Evolutionary conservation across 768 basidiomycete genomes (phyloP), one percentile per base, ranked within the genome.

Genomic region (Lentinula guzmanii): DNA sequence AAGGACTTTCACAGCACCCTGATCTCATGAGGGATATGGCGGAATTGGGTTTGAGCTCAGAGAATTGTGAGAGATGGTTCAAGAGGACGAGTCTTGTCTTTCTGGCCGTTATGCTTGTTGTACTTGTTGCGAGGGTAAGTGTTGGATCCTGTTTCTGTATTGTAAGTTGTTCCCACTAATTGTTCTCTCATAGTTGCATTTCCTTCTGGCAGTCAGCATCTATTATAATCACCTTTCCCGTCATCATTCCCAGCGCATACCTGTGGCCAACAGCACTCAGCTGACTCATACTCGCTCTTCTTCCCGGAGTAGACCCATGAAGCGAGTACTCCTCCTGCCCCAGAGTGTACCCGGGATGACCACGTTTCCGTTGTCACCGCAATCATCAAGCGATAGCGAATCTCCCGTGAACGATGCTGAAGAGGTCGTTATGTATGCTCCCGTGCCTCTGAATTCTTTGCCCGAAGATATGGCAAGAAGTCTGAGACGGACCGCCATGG

Each of bases 61-160:
- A 92, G 72, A 90, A 91, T 65, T 93, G 91, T 69, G 91, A 93
- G 68, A 79, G 81, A 61, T 90, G 87, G 87, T 79, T 91, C 52
- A 89, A 87, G 69, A 79, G 84, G 43, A 87, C 82, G 7, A 79
- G 86, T 35, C 70, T 88, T 62, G 85, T 76, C 0, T 77, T 83
- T 37, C 74, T 90, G 52, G 83, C 78, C 1, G 70, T 85, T 48
- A 80, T 88, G 74, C 76, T 84, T 50, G 73, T 90, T 39, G 69
- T 89, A 63, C 81, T 87, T 60, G 79, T 89, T 66, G 71, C 90
- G 57, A 78, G 89, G 65, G 90, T 91, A 70, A 72, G 86, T 78
- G 28, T 15, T 64, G 52, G 43, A 64, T 54, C 50, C 37, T 35
- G 41, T 43, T 50, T 15, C 41, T 42, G 34, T 24, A 37, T 13